Percentiles rank a stretch among this genome's conserved stretches.
Conservation (phyloP, 2,329 filamentous ascomycete genomes). For the Incumbomyces lentus region DNA sequence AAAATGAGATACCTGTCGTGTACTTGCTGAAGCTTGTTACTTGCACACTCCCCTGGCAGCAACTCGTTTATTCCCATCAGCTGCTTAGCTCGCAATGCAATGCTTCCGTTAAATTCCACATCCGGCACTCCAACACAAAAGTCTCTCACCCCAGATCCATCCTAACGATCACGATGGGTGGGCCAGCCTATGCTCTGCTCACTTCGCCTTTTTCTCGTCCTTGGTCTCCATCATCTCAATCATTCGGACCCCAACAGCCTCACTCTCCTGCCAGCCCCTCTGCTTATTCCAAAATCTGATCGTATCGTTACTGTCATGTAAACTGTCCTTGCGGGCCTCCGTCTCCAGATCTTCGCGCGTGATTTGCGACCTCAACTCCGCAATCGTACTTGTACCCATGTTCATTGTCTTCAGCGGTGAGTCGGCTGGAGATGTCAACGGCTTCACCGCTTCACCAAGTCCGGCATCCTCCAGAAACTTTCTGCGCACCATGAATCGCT, state of each 20-base stretch:
- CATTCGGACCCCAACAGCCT: constrained; percentile 30
- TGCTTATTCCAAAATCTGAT: constrained; percentile 37
- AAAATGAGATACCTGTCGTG: neutral
- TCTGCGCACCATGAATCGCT: constrained; percentile 72
- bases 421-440: constrained; percentile 51
- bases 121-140: no score
- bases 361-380: constrained; percentile 18
- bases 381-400: constrained; percentile 15
- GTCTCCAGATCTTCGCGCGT: constrained; percentile 32
- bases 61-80: no score
- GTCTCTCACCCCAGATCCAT: no score
- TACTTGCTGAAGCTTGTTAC: no score
- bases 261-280: constrained; percentile 34
- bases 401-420: constrained; percentile 52
- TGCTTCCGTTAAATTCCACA: no score
- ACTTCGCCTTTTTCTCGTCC: constrained; percentile 11
- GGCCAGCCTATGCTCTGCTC: neutral
- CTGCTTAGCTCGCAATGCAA: no score
- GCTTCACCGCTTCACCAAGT: constrained; percentile 36
- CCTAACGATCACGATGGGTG: neutral
- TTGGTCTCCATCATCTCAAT: constrained; percentile 25
- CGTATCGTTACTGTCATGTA: constrained; percentile 21
- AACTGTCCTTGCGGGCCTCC: constrained; percentile 30
- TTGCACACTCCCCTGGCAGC: no score
- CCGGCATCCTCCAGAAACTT: constrained; percentile 61